Percentiles rank a stretch among this genome's conserved stretches.
Evolutionary conservation across 352 stramenopile species (phyloP).

Genomic region (Pythium folliculosum): DNA sequence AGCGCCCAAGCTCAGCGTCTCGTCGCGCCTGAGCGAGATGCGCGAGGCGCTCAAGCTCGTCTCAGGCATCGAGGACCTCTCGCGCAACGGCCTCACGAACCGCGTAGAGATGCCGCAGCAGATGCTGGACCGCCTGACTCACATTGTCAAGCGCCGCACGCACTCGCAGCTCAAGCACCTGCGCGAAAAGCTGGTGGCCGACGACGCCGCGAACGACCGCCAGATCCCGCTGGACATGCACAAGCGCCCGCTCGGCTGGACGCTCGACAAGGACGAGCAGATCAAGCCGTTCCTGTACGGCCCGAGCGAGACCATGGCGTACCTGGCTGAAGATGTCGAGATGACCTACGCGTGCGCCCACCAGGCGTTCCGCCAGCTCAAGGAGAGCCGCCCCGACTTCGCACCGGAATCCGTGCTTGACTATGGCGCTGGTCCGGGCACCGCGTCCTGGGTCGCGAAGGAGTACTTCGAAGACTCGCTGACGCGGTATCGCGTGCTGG

Average conservation of each 20-base stretch:
- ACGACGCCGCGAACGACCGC: slow-evolving; percentile 49
- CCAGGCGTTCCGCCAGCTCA: slow-evolving; percentile 69
- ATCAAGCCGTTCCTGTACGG: slow-evolving; percentile 72
- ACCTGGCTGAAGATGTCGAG: slow-evolving; percentile 77
- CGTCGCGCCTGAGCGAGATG: slow-evolving; percentile 39
- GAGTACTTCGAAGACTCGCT: slow-evolving; percentile 67
- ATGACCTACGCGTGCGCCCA: slow-evolving; percentile 66
- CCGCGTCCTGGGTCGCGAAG: slow-evolving; percentile 75
- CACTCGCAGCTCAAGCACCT: slow-evolving; percentile 79
- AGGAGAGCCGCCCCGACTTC: slow-evolving; percentile 55
- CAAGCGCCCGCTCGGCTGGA: slow-evolving; percentile 78
- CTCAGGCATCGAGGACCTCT: slow-evolving; percentile 59
- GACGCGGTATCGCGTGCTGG: slow-evolving; percentile 68
- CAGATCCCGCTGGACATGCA: slow-evolving; percentile 75
- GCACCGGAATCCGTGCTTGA: slow-evolving; percentile 68
- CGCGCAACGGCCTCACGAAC: slow-evolving; percentile 61
- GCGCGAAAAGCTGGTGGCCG: slow-evolving; percentile 49
- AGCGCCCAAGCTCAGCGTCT: background rate
- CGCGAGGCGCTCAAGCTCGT: slow-evolving; percentile 47
- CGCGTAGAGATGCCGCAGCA: slow-evolving; percentile 75
- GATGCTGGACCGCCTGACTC: slow-evolving; percentile 59
- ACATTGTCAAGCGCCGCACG: slow-evolving; percentile 64
- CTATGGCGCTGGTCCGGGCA: slow-evolving; percentile 76
- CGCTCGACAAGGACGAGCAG: slow-evolving; percentile 64
- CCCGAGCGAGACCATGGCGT: slow-evolving; percentile 71